Percentiles rank a stretch among this genome's conserved stretches.
phyloP scores from a whole-genome alignment of 2,329 filamentous ascomycete species.

The Hypoxylon rubiginosum region DNA sequence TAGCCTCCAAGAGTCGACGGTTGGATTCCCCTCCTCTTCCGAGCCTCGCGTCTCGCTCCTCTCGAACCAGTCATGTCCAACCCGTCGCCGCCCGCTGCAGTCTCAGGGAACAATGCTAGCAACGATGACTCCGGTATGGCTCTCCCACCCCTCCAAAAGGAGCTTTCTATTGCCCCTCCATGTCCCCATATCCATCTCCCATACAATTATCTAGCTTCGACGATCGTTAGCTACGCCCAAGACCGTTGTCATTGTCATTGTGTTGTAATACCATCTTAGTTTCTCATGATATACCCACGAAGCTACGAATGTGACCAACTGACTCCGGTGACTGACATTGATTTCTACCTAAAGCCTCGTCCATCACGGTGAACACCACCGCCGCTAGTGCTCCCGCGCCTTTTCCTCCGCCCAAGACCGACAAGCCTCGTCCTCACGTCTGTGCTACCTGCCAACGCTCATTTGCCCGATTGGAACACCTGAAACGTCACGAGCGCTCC shows the following conservation, averaged over 20 bases:
- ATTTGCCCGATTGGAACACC: constrained; percentile 93
- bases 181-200: constrained; percentile 24
- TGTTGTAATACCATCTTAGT: constrained; percentile 12
- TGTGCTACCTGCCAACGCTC: constrained; percentile 92
- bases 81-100: constrained; percentile 49
- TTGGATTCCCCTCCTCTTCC: constrained; percentile 34
- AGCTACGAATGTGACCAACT: constrained; percentile 21
- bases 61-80: constrained; percentile 51
- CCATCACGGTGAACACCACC: constrained; percentile 57
- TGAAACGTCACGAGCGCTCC: constrained; percentile 93
- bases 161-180: constrained; percentile 35
- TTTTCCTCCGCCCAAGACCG: constrained; percentile 90
- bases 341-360: constrained; percentile 48
- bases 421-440: constrained; percentile 95
- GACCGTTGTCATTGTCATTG: too few relatives aligned
- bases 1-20: constrained; percentile 45
- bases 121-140: constrained; percentile 52
- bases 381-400: constrained; percentile 45
- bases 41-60: constrained; percentile 13
- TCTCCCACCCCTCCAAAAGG: constrained; percentile 23
- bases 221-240: constrained; percentile 25
- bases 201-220: constrained; percentile 29
- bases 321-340: constrained; percentile 41
- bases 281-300: constrained; percentile 7
- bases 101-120: constrained; percentile 48